These are phyloP conservation scores for Coemansia sp. DNA, from an alignment of 192 early-diverging fungal genomes.

Conservation along the genomic window DNA sequence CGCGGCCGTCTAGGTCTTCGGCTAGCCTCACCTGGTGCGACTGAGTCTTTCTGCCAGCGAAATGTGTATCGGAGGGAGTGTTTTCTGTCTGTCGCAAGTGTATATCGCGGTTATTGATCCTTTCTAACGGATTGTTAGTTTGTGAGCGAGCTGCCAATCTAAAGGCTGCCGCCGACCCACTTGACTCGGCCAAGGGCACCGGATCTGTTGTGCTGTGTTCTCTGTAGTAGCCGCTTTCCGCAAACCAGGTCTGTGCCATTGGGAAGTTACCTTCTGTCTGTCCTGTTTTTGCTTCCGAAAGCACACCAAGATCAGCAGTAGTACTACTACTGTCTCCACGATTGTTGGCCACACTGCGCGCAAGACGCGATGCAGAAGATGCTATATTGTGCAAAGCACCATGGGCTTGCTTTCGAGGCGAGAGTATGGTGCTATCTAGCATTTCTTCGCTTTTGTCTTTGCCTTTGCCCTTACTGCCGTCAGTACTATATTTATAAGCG, in stretches of 20 bases:
- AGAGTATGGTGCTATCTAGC: neutral
- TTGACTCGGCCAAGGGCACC: neutral
- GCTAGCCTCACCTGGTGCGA: conserved; percentile 90
- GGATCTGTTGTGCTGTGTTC: conserved; percentile 43
- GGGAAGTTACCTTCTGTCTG: conserved; percentile 11
- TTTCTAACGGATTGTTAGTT: neutral
- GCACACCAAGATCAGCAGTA: conserved; percentile 11
- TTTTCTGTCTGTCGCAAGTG: conserved; percentile 36
- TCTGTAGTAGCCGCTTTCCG: conserved; percentile 10
- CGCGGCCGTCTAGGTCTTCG: conserved; percentile 39
- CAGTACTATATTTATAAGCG: neutral
- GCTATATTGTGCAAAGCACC: neutral
- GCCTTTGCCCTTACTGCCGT: neutral
- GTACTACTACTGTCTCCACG: conserved; percentile 12
- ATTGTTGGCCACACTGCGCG: conserved; percentile 20
- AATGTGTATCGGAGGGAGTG: neutral
- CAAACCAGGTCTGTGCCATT: conserved; percentile 23
- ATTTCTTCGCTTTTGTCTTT: neutral
- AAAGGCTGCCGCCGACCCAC: conserved; percentile 67
- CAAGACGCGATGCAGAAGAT: conserved; percentile 33
- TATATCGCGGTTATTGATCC: neutral
- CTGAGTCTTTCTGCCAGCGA: neutral
- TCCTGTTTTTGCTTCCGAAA: conserved; percentile 31
- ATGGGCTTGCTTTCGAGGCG: neutral
- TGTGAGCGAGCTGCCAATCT: conserved; percentile 39